Conservation (phyloP, 768 basidiomycete genomes). For the Chlorophyllum brunneum region DNA sequence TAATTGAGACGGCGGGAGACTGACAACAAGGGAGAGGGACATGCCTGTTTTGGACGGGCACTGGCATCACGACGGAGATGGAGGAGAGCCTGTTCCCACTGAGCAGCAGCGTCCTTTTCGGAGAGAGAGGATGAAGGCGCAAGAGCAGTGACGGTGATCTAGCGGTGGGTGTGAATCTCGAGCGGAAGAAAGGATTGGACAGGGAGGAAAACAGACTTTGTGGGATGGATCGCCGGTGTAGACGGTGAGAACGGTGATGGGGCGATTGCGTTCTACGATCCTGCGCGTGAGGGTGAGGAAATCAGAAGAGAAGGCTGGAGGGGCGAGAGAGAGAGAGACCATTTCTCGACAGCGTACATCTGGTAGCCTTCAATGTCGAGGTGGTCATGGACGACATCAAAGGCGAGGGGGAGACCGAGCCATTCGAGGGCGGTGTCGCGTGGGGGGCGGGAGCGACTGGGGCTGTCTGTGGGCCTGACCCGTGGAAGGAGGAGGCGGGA, state of each 20-base stretch:
- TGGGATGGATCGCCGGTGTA: slow-evolving; percentile 75
- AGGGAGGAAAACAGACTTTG: slow-evolving; percentile 36
- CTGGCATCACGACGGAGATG: slow-evolving; percentile 58
- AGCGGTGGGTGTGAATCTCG: background rate
- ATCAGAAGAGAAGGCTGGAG: background rate
- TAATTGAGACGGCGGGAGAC: background rate
- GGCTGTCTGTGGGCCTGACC: slow-evolving; percentile 10
- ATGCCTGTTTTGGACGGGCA: slow-evolving; percentile 68
- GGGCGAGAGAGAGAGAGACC: slow-evolving; percentile 36
- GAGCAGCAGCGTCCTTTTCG: slow-evolving; percentile 27
- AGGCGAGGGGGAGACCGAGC: slow-evolving; percentile 41
- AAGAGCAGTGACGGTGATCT: slow-evolving; percentile 63
- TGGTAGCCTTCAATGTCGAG: slow-evolving; percentile 63
- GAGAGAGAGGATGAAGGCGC: slow-evolving; percentile 38
- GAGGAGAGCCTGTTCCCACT: slow-evolving; percentile 57
- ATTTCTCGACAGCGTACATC: slow-evolving; percentile 85
- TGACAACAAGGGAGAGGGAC: slow-evolving; percentile 7
- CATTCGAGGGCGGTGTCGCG: slow-evolving; percentile 25
- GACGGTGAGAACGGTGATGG: slow-evolving; percentile 61
- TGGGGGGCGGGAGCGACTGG: slow-evolving; percentile 9
- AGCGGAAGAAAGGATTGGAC: slow-evolving; percentile 1
- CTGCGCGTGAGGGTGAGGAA: slow-evolving; percentile 26
- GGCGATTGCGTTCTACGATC: slow-evolving; percentile 64
- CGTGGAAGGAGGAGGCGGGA: slow-evolving; percentile 23
- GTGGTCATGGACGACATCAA: slow-evolving; percentile 45